These are phyloP conservation scores for Camelina neglecta DNA, from an alignment of 345 rosid genomes.

Conservation along the genomic window DNA sequence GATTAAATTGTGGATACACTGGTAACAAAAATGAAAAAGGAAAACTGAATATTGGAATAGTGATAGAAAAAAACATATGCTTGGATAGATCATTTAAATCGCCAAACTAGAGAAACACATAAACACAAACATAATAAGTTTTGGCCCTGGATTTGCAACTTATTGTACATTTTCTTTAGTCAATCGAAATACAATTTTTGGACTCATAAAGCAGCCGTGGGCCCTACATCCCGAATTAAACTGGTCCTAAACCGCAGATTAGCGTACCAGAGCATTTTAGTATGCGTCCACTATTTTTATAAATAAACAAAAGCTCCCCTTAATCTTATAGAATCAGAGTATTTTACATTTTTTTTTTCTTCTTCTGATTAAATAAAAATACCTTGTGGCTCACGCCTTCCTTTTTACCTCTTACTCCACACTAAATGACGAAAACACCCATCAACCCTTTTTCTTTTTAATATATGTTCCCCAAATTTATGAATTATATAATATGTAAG, in stretches of 20 bases:
- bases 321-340: neutral
- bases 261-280: conserved; percentile 34
- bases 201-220: conserved; percentile 12
- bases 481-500: too few species aligned
- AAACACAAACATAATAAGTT: too few species aligned
- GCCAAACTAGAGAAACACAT: too few species aligned
- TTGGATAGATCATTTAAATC: too few species aligned
- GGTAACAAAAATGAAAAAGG: too few species aligned
- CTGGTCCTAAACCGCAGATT: conserved; percentile 24
- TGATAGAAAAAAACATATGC: too few species aligned
- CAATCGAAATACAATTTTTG: neutral
- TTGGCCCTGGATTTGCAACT: too few species aligned
- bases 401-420: conserved; percentile 30
- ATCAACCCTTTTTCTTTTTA: neutral
- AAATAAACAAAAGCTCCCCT: conserved; percentile 4
- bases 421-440: conserved; percentile 31
- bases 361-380: conserved; percentile 5
- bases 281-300: neutral
- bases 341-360: neutral
- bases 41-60: too few species aligned
- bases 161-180: too few species aligned
- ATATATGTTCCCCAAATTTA: neutral
- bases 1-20: too few species aligned
- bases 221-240: neutral
- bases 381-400: conserved; percentile 44